Percentiles rank a stretch among this genome's conserved stretches.
Evolutionary conservation across 192 early-diverging fungal genomes (phyloP).

Genomic region (Entomortierella chlamydospora): DNA sequence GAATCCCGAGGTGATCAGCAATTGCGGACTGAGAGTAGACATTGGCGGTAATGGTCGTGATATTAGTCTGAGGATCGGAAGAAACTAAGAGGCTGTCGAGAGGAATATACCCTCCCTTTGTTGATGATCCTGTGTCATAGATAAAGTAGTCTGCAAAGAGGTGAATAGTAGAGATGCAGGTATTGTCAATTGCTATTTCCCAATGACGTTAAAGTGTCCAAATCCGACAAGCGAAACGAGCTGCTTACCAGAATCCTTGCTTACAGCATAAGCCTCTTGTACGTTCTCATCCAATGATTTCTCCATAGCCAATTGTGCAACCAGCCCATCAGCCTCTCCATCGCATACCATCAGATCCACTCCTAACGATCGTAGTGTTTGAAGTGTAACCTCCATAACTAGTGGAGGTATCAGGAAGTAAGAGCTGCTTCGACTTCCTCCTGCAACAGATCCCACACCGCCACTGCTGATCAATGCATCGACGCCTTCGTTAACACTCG

Average conservation of each 20-base stretch:
- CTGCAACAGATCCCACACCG: not conserved
- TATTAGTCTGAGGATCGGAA: not conserved
- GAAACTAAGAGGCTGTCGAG: conserved; percentile 55
- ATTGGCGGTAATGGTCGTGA: conserved; percentile 36
- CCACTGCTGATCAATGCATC: not conserved
- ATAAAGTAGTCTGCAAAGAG: conserved; percentile 57
- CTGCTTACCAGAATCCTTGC: conserved; percentile 58
- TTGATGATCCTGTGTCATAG: conserved; percentile 44
- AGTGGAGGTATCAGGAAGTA: conserved; percentile 62
- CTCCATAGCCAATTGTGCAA: conserved; percentile 53
- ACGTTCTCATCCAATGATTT: conserved; percentile 29
- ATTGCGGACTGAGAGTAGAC: conserved; percentile 55
- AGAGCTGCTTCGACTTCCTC: conserved; percentile 29
- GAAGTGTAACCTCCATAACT: conserved; percentile 58
- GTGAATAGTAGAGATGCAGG: no score
- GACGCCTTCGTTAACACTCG: not conserved
- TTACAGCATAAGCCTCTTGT: conserved; percentile 57
- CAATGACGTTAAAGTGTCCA: not conserved
- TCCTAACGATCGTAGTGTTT: conserved; percentile 49
- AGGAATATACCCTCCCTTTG: conserved; percentile 60
- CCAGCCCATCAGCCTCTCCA: conserved; percentile 61
- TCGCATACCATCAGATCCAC: conserved; percentile 54
- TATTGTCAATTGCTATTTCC: not conserved
- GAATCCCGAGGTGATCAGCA: conserved; percentile 47
- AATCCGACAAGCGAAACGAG: not conserved